A percentile compares a stretch with the other conserved stretches of the same genome.
Conservation (phyloP, 129 eudicot species). For the Ambrosia artemisiifolia region DNA sequence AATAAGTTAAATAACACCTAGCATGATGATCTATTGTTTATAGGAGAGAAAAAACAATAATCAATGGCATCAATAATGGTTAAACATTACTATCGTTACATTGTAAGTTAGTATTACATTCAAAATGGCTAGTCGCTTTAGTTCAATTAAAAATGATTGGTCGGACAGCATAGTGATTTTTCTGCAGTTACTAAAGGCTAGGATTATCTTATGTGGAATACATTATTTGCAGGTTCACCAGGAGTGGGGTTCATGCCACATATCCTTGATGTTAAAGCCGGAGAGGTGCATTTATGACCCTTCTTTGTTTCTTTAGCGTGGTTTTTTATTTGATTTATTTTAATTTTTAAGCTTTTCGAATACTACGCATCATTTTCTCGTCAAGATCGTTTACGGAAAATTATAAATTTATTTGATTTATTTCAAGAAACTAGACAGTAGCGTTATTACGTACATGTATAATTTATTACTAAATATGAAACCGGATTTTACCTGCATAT, state of each 20-base stretch:
- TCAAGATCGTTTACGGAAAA: neutral
- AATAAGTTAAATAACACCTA: constrained; percentile 6
- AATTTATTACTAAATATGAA: neutral
- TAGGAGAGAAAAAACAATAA: neutral
- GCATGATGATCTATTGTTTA: neutral
- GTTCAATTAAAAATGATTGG: neutral
- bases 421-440: no score
- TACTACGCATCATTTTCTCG: neutral
- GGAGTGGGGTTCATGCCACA: constrained; percentile 55
- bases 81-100: neutral
- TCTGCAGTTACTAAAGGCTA: neutral
- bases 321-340: neutral
- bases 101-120: neutral
- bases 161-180: neutral
- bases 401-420: neutral
- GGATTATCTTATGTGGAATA: constrained; percentile 8
- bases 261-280: constrained; percentile 47
- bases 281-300: constrained; percentile 44
- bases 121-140: neutral
- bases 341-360: neutral
- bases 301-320: constrained; percentile 2
- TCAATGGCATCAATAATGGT: neutral
- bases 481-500: neutral
- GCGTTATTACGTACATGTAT: neutral
- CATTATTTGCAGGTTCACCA: constrained; percentile 42